phyloP scores from a whole-genome alignment of 169 alveolate species.

The Plasmodium ovale region DNA sequence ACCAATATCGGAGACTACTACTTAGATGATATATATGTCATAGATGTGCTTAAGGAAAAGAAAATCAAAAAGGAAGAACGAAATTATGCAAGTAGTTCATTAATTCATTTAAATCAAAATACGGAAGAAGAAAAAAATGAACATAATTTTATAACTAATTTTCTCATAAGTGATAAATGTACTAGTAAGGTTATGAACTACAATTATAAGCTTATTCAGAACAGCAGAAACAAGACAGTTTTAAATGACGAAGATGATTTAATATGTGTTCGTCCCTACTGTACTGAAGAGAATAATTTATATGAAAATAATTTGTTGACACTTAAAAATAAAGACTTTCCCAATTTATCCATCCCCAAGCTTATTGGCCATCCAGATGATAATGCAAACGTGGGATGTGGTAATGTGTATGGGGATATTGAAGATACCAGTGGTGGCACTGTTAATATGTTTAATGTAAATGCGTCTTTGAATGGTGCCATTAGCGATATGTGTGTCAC shows the following conservation, averaged over 20 bases:
- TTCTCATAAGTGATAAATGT: constrained; percentile 25
- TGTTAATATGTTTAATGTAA: constrained; percentile 42
- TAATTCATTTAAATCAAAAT: constrained; percentile 65
- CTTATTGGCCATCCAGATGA: constrained; percentile 1
- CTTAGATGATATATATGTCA: constrained; percentile 76
- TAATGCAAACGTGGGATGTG: neutral
- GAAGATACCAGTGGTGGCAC: neutral
- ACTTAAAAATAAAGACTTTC: constrained; percentile 1
- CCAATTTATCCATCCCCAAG: neutral
- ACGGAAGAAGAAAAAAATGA: constrained; percentile 67
- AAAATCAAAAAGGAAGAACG: constrained; percentile 25
- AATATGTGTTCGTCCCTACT: constrained; percentile 34
- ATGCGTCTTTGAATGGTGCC: neutral
- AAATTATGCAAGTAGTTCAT: neutral
- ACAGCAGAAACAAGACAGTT: constrained; percentile 5
- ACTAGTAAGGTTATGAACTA: constrained; percentile 15
- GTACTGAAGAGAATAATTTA: constrained; percentile 9
- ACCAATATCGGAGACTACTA: constrained; percentile 83
- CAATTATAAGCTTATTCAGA: constrained; percentile 18
- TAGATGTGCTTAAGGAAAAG: constrained; percentile 76
- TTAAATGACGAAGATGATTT: constrained; percentile 68
- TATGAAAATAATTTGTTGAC: constrained; percentile 41
- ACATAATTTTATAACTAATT: constrained; percentile 55
- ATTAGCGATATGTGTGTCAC: neutral
- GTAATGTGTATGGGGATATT: constrained; percentile 23